Percentiles rank a stretch among this genome's conserved stretches.
Conservation (phyloP, 805 yeast genomes). For the Hagleromyces aurorensis region DNA sequence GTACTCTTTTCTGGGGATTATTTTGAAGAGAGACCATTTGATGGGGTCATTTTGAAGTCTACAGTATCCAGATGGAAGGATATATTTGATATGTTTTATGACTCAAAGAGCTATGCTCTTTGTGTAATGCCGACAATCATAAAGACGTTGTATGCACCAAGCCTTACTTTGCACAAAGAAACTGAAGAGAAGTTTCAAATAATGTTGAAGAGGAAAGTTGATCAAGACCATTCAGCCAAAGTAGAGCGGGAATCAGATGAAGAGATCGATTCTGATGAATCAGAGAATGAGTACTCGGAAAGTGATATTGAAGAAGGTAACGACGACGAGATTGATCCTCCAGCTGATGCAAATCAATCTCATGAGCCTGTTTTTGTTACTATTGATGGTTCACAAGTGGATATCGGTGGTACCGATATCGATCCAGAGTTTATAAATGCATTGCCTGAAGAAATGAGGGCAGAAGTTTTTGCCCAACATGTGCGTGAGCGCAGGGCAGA, state of each 20-base stretch:
- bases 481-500: constrained; percentile 63
- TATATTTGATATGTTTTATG: constrained; percentile 42
- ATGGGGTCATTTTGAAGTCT: constrained; percentile 33
- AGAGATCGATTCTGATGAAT: constrained; percentile 19
- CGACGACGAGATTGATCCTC: constrained; percentile 8
- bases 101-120: constrained; percentile 31
- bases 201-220: constrained; percentile 26
- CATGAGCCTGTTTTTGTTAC: constrained; percentile 56
- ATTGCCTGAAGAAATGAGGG: constrained; percentile 86
- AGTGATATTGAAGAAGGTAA: constrained; percentile 28
- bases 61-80: constrained; percentile 68
- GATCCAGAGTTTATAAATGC: constrained; percentile 89
- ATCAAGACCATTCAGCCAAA: constrained; percentile 14
- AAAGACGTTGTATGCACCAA: constrained; percentile 41
- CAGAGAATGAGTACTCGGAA: constrained; percentile 6
- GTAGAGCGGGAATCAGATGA: constrained; percentile 3
- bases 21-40: constrained; percentile 26
- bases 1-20: constrained; percentile 27
- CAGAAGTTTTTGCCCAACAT: constrained; percentile 84
- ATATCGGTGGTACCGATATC: constrained; percentile 82
- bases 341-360: neutral
- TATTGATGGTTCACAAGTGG: constrained; percentile 72
- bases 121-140: constrained; percentile 38
- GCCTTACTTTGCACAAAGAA: constrained; percentile 33
- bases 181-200: constrained; percentile 26